Evolutionary conservation across 2,329 filamentous ascomycete genomes (phyloP).

Genomic region (Simplicillium aogashimaense): DNA sequence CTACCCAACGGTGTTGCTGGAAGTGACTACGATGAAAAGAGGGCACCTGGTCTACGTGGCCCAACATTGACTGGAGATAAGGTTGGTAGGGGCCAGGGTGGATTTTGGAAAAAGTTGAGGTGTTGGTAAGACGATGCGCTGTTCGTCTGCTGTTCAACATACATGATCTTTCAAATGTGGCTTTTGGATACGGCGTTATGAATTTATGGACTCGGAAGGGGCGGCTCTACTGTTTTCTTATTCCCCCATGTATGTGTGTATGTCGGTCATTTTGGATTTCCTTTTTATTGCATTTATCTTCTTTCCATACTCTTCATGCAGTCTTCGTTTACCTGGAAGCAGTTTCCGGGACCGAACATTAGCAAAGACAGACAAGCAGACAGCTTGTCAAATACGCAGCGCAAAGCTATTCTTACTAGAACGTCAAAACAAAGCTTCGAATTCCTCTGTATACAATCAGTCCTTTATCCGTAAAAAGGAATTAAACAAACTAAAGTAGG

Average conservation of each 20-base stretch:
- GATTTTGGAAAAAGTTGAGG: conserved; percentile 46
- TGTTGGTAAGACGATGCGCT: conserved; percentile 34
- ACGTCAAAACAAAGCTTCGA: too few species aligned
- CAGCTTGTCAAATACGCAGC: too few species aligned
- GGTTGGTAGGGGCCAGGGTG: conserved; percentile 29
- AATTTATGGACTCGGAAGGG: background rate
- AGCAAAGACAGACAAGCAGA: too few species aligned
- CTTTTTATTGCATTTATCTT: conserved; percentile 1
- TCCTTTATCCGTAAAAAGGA: too few species aligned
- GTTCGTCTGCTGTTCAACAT: too few species aligned
- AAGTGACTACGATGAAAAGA: conserved; percentile 29
- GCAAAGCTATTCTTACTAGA: too few species aligned
- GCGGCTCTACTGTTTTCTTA: background rate
- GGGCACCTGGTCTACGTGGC: conserved; percentile 33
- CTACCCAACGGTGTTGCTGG: conserved; percentile 23
- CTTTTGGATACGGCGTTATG: too few species aligned
- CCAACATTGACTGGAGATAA: conserved; percentile 32
- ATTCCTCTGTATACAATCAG: too few species aligned
- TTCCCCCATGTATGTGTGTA: background rate
- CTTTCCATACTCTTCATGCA: background rate
- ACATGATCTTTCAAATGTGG: too few species aligned
- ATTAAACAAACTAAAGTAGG: too few species aligned
- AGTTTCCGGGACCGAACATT: too few species aligned
- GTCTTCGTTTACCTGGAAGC: too few species aligned
- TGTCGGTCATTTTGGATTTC: background rate